Evolutionary conservation across 306 rosid genomes (phyloP).

Genomic region (Ormosia emarginata): DNA sequence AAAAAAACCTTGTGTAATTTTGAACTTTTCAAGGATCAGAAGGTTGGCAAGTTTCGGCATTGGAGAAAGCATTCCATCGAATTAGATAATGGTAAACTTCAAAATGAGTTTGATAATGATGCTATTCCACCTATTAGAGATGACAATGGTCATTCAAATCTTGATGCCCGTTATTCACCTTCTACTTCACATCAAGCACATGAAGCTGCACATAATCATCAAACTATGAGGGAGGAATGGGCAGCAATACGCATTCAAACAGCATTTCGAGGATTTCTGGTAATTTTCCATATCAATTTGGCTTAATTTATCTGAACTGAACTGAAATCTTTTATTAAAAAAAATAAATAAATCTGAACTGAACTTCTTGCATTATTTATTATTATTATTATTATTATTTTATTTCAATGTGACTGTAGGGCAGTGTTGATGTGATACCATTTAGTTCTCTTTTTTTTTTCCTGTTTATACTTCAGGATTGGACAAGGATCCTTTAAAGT

Average conservation of each 20-base stretch:
- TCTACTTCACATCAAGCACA: constrained; percentile 53
- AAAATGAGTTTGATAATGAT: constrained; percentile 37
- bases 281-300: constrained; percentile 25
- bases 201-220: constrained; percentile 35
- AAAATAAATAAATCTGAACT: neutral
- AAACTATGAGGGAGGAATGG: constrained; percentile 52
- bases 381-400: neutral
- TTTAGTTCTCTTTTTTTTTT: neutral
- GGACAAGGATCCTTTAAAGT: too few species aligned
- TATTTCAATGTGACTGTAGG: neutral
- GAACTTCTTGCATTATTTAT: neutral
- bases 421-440: neutral
- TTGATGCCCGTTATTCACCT: constrained; percentile 44
- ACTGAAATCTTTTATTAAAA: neutral
- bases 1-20: neutral
- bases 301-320: neutral
- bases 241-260: constrained; percentile 83
- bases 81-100: constrained; percentile 48
- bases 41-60: constrained; percentile 51
- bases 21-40: constrained; percentile 43
- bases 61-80: constrained; percentile 61
- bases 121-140: constrained; percentile 45
- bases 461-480: neutral
- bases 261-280: constrained; percentile 90
- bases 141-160: constrained; percentile 31